Percentiles rank a stretch among this genome's conserved stretches.
These are phyloP conservation scores for Ogataea saltuana DNA, from an alignment of 805 yeast species.

Conservation along the genomic window DNA sequence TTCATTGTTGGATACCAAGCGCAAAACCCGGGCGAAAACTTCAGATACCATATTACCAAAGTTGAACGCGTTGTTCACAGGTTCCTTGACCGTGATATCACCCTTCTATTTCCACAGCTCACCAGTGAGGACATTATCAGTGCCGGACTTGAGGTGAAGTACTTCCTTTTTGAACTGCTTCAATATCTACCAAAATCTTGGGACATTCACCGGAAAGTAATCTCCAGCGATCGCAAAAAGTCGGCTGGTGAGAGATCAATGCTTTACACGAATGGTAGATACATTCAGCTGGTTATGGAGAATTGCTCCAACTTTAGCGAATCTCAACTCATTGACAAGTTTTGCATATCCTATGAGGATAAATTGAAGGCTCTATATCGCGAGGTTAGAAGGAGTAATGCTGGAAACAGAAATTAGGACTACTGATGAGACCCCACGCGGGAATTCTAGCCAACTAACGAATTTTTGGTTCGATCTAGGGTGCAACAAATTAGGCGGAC, in stretches of 20 bases:
- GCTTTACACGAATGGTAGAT: constrained; percentile 1
- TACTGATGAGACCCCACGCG: no score
- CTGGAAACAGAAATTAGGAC: no score
- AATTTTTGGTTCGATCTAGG: no score
- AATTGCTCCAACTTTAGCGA: neutral
- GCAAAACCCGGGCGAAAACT: neutral
- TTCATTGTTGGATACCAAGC: neutral
- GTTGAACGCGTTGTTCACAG: constrained; percentile 7
- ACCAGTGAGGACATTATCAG: constrained; percentile 10
- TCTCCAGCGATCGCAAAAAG: neutral
- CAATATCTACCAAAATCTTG: neutral
- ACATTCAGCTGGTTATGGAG: neutral
- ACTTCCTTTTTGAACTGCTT: constrained; percentile 8
- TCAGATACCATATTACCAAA: constrained; percentile 3
- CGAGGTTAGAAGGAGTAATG: no score
- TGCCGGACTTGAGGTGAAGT: constrained; percentile 7
- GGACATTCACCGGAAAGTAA: neutral
- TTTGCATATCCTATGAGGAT: neutral
- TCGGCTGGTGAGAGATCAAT: constrained; percentile 5
- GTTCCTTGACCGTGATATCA: constrained; percentile 7
- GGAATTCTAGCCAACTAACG: no score
- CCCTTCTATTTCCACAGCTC: constrained; percentile 1
- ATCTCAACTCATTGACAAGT: neutral
- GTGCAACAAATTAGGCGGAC: no score
- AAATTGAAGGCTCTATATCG: neutral